Base-by-base conservation (phyloP, 2,329 filamentous ascomycete genomes). In the Teratosphaeria epicoccoides region DNA sequence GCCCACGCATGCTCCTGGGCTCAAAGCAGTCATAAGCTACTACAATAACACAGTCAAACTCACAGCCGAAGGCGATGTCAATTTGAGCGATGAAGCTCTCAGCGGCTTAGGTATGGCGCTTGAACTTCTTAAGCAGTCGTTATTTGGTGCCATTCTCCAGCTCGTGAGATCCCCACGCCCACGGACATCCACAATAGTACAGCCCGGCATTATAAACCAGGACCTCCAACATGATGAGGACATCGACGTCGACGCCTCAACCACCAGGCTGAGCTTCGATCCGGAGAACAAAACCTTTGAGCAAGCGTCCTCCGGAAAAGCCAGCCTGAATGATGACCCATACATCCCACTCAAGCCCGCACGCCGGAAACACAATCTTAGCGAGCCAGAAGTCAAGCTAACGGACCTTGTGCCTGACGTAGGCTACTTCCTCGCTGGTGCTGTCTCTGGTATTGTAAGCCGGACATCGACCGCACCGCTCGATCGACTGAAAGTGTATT, bases 401-500 rank as follows among this genome's bases (percentile, higher is more conserved):
- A 77, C 85, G 76, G 67, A 68, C 67, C 73, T 71, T 69, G 76
- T 88, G 70, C 87, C 87, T 70, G 81, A 88, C 82, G 79, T 85
- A 95, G 93, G 93, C 79, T 98, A 97, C 74, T 98, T 97, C 72
- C 73, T 95, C 73, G 93, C 93, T 69, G 93, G 93, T 76, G 93
- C 89, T 70, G 77, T 95, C 68, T 89, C 91, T 68, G 93, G 93
- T 68, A 91, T 89, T 69, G 84, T 96, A 63, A 97, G 91, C 67
- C 85, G 93, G 67, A 97, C 93, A 66, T 86, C 88, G 57, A 98
- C 93, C 61, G 93, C 93, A 55, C 93, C 93, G 54, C 83, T 98
- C 70, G 93, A 98, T 73, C 88, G 93, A 62, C 77, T 98, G 53
- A 97, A 97, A 74, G 93, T 98, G 59, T 97, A 95, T 69, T 81